A percentile compares a stretch with the other conserved stretches of the same genome.
phyloP scores from a whole-genome alignment of 2,329 filamentous ascomycete genomes.

The Orbilia quercus region DNA sequence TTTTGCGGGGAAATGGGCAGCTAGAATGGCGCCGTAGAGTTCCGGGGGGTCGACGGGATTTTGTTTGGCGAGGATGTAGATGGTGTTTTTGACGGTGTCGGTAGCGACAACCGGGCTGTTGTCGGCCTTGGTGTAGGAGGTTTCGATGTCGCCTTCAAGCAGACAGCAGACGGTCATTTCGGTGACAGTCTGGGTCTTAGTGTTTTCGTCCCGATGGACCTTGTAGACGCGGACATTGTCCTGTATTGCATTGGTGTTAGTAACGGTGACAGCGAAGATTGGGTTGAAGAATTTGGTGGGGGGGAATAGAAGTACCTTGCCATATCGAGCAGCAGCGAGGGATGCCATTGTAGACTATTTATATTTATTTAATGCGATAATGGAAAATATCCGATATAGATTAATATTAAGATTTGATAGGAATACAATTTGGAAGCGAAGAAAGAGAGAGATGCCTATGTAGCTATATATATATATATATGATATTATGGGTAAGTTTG shows the following conservation, averaged over 20 bases:
- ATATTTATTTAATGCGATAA: too few species aligned
- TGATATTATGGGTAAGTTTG: neutral
- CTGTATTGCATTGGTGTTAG: constrained; percentile 64
- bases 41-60: constrained; percentile 92
- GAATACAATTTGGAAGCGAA: too few species aligned
- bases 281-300: constrained; percentile 7
- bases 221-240: constrained; percentile 99
- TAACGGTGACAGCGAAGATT: neutral
- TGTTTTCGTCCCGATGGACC: constrained; percentile 81
- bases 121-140: constrained; percentile 85
- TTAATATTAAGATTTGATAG: too few species aligned
- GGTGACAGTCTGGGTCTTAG: constrained; percentile 83
- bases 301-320: constrained; percentile 57
- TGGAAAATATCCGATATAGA: too few species aligned
- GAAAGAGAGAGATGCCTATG: too few species aligned
- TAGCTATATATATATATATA: too few species aligned
- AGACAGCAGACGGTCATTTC: constrained; percentile 96
- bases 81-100: constrained; percentile 97
- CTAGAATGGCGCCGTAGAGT: constrained; percentile 85
- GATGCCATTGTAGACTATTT: constrained; percentile 58
- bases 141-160: constrained; percentile 90
- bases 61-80: constrained; percentile 94
- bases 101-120: constrained; percentile 96
- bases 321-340: constrained; percentile 59
- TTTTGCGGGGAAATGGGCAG: constrained; percentile 85